Evolutionary conservation across 2,329 filamentous ascomycete species (phyloP).

Genomic region (Mollisia scopiformis): DNA sequence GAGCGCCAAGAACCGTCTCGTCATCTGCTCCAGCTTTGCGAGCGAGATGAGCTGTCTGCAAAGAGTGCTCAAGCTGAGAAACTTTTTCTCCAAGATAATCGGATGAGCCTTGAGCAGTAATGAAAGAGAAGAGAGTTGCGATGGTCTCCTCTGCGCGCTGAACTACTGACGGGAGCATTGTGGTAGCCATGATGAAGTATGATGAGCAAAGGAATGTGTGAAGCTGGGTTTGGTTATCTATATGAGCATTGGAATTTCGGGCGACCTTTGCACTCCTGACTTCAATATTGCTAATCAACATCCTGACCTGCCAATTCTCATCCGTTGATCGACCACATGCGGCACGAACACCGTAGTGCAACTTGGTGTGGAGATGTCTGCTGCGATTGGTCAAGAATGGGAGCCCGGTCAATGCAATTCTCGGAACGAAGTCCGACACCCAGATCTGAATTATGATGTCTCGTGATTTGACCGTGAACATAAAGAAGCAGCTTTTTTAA

Average conservation of each 20-base stretch:
- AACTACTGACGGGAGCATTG: neutral
- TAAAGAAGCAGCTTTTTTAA: no score
- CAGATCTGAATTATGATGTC: neutral
- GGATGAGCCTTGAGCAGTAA: constrained; percentile 6
- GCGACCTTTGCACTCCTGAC: no score
- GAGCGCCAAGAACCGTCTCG: no score
- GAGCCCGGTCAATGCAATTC: neutral
- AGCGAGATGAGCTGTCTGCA: constrained; percentile 12
- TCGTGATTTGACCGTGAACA: no score
- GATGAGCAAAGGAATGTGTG: neutral
- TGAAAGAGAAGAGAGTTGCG: constrained; percentile 11
- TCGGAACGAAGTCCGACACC: neutral
- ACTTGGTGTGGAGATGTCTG: neutral
- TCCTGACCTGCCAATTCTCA: neutral
- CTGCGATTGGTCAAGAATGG: neutral
- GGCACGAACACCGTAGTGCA: neutral
- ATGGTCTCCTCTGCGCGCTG: constrained; percentile 9
- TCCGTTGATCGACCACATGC: neutral
- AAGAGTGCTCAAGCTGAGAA: constrained; percentile 8
- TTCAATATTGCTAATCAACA: neutral
- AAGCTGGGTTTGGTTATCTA: neutral
- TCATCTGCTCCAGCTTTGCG: no score
- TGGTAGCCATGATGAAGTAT: neutral
- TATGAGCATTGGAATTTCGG: neutral
- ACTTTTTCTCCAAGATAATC: constrained; percentile 15